Base-by-base conservation (phyloP, 169 alveolate species). In the Plasmodium ovale region DNA sequence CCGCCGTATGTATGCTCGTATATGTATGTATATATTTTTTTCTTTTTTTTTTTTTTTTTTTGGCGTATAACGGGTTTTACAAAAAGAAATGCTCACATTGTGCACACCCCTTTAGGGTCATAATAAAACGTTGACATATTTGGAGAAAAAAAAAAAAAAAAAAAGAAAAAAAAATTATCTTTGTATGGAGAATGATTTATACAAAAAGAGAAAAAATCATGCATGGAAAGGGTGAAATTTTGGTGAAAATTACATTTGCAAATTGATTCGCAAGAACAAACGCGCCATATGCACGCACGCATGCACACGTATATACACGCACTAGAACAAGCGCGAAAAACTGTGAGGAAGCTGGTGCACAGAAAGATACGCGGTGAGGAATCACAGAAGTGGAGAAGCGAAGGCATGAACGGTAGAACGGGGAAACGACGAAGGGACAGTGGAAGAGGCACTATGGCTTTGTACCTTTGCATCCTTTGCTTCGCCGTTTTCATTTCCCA, bases 401-500 rank as follows among this genome's bases (percentile, higher is more conserved):
- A n/a, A n/a, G n/a, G n/a, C n/a, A n/a, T n/a, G n/a, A n/a, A n/a
- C n/a, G n/a, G n/a, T n/a, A n/a, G n/a, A 19, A 35, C 10, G 14
- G 3, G 19, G 35, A 64, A 64, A 4, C 7, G 25, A 35, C 10
- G 42, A 67, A 19, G 7, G 14, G 6, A 19, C 12, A 42, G 42
- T 39, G 3, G 29, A 67, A 67, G 5, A 67, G 35, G 12, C 33
- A 68, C 44, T 39, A 68, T 68, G 77, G 27, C 44, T 68, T 68
- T 25, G 1, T 68, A 19, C 27, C 44, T 47, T 9, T 39, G n/a
- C 47, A 47, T 68, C 12, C 19, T 39, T 68, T 68, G 35, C 44
- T 68, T 39, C 44, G 44, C 44, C 23, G 39, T 68, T 68, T 68
- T 68, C 4, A 47, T 42, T 21, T 68, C 60, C 31, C 16, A 44